phyloP scores from a whole-genome alignment of 805 yeast genomes.

The Metschnikowia colocasiae region DNA sequence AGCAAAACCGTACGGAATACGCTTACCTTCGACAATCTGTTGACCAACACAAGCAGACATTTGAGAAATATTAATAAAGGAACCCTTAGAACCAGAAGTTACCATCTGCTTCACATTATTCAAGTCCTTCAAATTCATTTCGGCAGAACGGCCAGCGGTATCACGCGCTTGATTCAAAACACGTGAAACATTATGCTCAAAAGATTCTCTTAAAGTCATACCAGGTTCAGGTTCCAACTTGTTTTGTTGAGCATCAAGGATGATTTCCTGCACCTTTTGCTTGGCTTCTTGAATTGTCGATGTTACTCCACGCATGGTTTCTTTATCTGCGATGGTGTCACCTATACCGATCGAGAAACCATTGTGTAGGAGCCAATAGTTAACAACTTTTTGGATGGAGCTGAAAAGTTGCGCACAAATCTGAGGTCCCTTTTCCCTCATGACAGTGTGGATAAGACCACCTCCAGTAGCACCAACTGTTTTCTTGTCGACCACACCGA shows the following conservation, averaged over 20 bases:
- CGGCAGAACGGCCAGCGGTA: constrained; percentile 98
- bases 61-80: constrained; percentile 96
- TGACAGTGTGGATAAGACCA: constrained; percentile 94
- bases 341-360: constrained; percentile 99
- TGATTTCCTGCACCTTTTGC: constrained; percentile 89
- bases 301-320: constrained; percentile 90
- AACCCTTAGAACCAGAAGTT: constrained; percentile 98
- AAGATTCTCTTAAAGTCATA: constrained; percentile 98
- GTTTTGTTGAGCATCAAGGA: constrained; percentile 87
- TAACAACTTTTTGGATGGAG: constrained; percentile 90
- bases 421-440: constrained; percentile 94
- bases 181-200: constrained; percentile 94
- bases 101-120: constrained; percentile 99
- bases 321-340: constrained; percentile 98
- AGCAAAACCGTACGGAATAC: constrained; percentile 95
- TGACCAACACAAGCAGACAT: constrained; percentile 99
- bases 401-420: constrained; percentile 89
- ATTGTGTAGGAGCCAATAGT: constrained; percentile 92
- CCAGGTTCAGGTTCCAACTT: constrained; percentile 94
- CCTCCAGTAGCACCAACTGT: constrained; percentile 99
- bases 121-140: constrained; percentile 87
- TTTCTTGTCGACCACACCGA: constrained; percentile 97
- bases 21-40: constrained; percentile 99
- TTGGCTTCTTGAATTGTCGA: constrained; percentile 92
- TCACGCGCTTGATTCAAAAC: constrained; percentile 97